Evolutionary conservation across 495 filamentous ascomycete species (phyloP), one percentile per base, ranked within the genome.

Genomic region (Delitschia confertaspora): DNA sequence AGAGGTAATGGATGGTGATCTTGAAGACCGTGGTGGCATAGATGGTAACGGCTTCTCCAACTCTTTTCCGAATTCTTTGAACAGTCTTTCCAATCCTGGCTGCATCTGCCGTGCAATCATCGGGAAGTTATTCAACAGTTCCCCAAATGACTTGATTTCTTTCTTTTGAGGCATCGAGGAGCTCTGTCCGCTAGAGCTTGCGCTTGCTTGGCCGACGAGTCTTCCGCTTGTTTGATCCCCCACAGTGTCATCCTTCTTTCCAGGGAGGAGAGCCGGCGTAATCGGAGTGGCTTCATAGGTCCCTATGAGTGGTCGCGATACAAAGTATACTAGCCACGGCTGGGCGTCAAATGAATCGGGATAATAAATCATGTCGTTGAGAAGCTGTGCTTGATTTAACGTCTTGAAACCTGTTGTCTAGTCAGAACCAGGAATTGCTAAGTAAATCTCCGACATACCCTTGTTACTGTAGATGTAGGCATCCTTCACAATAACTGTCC

Each of bases 81-180:
- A 95, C 29, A 99, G 62, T 61, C 83, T 76, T 59, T 96, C 88
- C 14, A 99, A 65, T 0, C 93, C 93, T 1, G 80, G 75, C 56
- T 95, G 85, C 89, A 96, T 95, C 64, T 96, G 93, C 45, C 85
- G 75, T 23, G 91, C 88, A 51, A 99, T 99, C 75, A 93, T 87
- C 8, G 93, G 93, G 46, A 95, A 99, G 47, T 87, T 73, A 47
- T 86, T 84, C 27, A 99, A 72, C 32, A 99, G 70, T 42, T 96
- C 91, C 39, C 82, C 83, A 61, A 99, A 96, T 2, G 75, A 81
- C 59, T 78, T 84, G 48, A 99, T 81, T 51, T 93, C 83, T 62
- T 93, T 93, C 65, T 94, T 95, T 21, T 72, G 73, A 14, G 75
- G 76, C 38, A 57, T 53, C 7, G 57, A 51, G 7, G 49, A 51